Evolutionary conservation across 352 stramenopile genomes (phyloP).

Genomic region (Globisporangium splendens): DNA sequence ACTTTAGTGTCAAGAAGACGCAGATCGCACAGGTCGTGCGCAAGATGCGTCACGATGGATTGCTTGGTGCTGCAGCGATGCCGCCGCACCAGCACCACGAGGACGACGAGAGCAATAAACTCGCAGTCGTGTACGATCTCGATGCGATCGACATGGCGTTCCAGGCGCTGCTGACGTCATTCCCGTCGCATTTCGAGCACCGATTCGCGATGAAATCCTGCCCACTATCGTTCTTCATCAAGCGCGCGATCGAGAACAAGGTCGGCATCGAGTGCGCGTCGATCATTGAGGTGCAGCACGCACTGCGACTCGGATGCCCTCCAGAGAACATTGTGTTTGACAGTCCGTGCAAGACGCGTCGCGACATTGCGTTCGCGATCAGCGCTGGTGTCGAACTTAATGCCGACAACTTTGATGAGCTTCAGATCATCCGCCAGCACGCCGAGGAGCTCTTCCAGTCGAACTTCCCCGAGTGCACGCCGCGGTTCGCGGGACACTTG

Average conservation of each 20-base stretch:
- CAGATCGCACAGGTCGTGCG: constrained; percentile 59
- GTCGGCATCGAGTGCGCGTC: constrained; percentile 82
- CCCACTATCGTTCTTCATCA: constrained; percentile 85
- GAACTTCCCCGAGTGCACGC: constrained; percentile 61
- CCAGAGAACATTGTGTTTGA: constrained; percentile 89
- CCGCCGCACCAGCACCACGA: constrained; percentile 17
- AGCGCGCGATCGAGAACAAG: constrained; percentile 69
- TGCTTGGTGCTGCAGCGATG: constrained; percentile 24
- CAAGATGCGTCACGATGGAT: constrained; percentile 43
- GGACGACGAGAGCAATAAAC: constrained; percentile 37
- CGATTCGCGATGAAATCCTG: constrained; percentile 89
- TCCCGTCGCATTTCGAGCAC: constrained; percentile 85
- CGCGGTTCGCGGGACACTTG: constrained; percentile 50
- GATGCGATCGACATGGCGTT: constrained; percentile 86
- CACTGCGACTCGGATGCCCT: constrained; percentile 62
- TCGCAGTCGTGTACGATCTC: constrained; percentile 83
- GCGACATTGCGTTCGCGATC: constrained; percentile 86
- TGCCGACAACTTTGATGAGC: constrained; percentile 88
- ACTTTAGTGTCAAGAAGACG: constrained; percentile 70
- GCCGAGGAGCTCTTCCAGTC: constrained; percentile 89
- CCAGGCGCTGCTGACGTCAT: constrained; percentile 70
- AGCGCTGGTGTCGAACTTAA: constrained; percentile 87
- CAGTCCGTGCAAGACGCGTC: constrained; percentile 89
- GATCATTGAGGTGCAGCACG: constrained; percentile 79
- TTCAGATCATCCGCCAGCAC: constrained; percentile 79